Conservation (phyloP, 495 filamentous ascomycete species). For the Daldinia concentrica region DNA sequence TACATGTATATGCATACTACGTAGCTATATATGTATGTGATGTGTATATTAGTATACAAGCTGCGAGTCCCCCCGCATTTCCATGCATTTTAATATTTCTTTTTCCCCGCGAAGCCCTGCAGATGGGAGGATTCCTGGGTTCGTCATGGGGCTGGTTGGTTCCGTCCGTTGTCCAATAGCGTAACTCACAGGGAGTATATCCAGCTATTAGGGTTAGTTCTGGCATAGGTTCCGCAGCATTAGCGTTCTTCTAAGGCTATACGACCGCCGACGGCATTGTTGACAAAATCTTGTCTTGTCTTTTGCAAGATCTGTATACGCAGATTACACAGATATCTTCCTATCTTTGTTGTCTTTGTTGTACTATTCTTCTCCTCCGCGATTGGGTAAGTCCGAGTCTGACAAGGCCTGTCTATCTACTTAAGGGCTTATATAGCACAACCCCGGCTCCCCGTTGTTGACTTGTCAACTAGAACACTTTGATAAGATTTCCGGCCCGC, state of each 20-base stretch:
- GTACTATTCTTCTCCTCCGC: conserved; percentile 7
- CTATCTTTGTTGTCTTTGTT: neutral
- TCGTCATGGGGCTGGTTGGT: conserved; percentile 17
- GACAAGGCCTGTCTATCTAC: conserved; percentile 15
- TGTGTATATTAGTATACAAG: conserved; percentile 17
- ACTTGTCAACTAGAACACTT: conserved; percentile 27
- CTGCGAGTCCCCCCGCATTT: conserved; percentile 26
- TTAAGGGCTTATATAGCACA: conserved; percentile 28
- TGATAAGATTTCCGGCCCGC: conserved; percentile 33
- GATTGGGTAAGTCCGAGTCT: conserved; percentile 27
- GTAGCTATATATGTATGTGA: neutral
- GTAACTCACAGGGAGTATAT: neutral
- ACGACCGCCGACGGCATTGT: conserved; percentile 5
- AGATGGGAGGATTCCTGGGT: conserved; percentile 24
- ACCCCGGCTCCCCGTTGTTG: conserved; percentile 36
- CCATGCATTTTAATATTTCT: conserved; percentile 12
- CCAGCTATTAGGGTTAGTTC: conserved; percentile 30
- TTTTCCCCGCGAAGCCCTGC: conserved; percentile 31
- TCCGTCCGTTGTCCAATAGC: conserved; percentile 21
- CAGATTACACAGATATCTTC: neutral
- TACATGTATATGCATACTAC: neutral
- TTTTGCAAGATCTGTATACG: conserved; percentile 5
- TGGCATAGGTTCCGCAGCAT: conserved; percentile 27
- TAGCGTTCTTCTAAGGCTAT: conserved; percentile 19
- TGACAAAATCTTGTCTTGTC: neutral